Evolutionary conservation across 1,284 basidiomycete genomes (phyloP), one percentile per base, ranked within the genome.

Genomic region (Cutaneotrichosporon curvatum): DNA sequence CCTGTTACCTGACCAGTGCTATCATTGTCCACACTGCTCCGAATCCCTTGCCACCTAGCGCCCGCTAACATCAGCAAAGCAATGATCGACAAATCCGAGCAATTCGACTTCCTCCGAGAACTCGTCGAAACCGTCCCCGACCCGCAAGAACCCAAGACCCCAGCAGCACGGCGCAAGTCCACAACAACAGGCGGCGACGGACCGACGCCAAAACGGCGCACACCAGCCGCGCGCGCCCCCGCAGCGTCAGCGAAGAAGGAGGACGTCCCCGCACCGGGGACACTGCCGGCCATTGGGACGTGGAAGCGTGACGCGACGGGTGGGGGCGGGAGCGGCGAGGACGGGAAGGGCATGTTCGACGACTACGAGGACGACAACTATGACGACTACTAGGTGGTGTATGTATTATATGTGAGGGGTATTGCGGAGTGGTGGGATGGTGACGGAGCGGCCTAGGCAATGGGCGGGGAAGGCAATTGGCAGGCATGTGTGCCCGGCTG

Each of bases 71-170:
- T 12, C 66, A 97, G 94, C 54, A 98, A 98, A 78, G 85, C 92
- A 58, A 87, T 92, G 0, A 83, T 97, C 8, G 84, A 90, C 55
- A 84, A 82, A 10, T 87, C 83, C 28, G 84, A 91, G 52, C 86
- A 84, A 74, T 83, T 97, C 53, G 94, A 98, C 72, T 98, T 98
- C 69, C 78, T 97, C 38, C 88, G 90, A 65, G 92, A 97, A 63
- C 82, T 96, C 46, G 90, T 96, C n/a, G 83, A 85, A 62, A 75
- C 77, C 37, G 83, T 96, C 2, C 84, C 89, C 0, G 94, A 97
- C 69, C 90, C 91, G 0, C 84, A 84, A 36, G 61, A 49, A 8
- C 37, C 54, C 42, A 50, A 48, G 43, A 40, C 45, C 21, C 16
- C 40, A 1, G 38, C 45, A 1, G 19, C 42, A 14, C 45, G 46